These are phyloP conservation scores for Acrasis kona DNA, from an alignment of 78 protist species.

Conservation along the genomic window DNA sequence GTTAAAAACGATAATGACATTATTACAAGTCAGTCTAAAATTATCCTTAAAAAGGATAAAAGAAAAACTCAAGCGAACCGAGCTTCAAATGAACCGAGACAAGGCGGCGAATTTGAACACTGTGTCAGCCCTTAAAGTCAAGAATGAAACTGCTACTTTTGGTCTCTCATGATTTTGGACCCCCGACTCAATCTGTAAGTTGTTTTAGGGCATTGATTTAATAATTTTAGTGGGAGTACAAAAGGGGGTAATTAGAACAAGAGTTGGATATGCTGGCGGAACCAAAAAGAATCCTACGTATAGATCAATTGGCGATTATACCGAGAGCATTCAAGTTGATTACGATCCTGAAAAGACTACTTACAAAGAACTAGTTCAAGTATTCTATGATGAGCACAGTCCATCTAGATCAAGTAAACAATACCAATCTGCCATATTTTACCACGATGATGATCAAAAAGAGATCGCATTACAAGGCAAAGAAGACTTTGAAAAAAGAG, in stretches of 20 bases:
- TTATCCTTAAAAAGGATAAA: no score
- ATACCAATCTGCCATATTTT: neutral
- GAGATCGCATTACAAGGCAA: no score
- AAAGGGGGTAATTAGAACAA: neutral
- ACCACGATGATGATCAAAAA: slow-evolving; percentile 1
- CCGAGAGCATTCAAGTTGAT: neutral
- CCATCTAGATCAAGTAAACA: neutral
- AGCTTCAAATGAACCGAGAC: no score
- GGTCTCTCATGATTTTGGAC: neutral
- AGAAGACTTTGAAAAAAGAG: no score
- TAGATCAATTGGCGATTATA: neutral
- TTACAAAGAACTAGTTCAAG: neutral
- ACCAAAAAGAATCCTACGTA: neutral
- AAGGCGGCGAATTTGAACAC: no score
- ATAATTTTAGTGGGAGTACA: neutral
- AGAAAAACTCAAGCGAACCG: no score
- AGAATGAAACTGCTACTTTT: slow-evolving; percentile 2
- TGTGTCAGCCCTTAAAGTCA: no score
- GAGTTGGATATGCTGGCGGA: neutral
- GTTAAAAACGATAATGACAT: no score
- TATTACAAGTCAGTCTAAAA: no score
- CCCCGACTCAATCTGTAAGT: neutral
- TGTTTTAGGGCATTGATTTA: no score
- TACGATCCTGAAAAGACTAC: neutral
- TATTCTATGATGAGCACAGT: neutral